Base-by-base conservation (phyloP, 768 basidiomycete genomes). In the Pisolithus albus region DNA sequence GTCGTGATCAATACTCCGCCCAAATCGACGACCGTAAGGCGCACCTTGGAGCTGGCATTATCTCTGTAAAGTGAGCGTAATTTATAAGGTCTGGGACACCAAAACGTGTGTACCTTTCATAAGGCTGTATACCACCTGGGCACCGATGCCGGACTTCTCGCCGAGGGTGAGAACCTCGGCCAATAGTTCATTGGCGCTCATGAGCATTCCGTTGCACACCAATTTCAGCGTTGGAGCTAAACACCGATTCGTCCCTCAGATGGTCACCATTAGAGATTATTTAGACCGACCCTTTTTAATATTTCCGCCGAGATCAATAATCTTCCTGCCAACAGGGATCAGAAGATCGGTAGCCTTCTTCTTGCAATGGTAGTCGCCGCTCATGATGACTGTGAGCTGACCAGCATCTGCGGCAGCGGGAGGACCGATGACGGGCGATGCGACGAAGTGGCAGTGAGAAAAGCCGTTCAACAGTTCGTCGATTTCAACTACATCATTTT, bases 161-260 rank as follows among this genome's bases (percentile, higher is more conserved):
- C 85, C 84, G 11, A 94, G 79, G 1, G 92, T 93, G 60, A 87
- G 82, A n/a, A 79, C 73, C 69, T 94, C 92, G 0, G 86, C 82
- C 13, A 94, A 72, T 9, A 93, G 70, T 62, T 93, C 92, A 38
- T 92, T 72, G 26, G 75, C 73, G n/a, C 86, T 84, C 38, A 90
- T 69, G 50, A 91, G 81, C 68, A 91, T 69, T 1, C 85, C 82
- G 59, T 92, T 92, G 16, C 86, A 88, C 44, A 91, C 79, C 7
- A 92, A 71, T 65, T 92, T 92, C 69, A 84, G 78, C 8, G 79
- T 82, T 4, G 80, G 77, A 15, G 84, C 84, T 86, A 48, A 51
- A 54, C 24, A 37, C 10, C 15, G 34, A 34, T 15, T 15, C 11
- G 5, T 34, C 11, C 13, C 11, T 34, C 13, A 34, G 11, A 34